Evolutionary conservation across 257 asterid species (phyloP).

Genomic region (Cynanchum wilfordii): DNA sequence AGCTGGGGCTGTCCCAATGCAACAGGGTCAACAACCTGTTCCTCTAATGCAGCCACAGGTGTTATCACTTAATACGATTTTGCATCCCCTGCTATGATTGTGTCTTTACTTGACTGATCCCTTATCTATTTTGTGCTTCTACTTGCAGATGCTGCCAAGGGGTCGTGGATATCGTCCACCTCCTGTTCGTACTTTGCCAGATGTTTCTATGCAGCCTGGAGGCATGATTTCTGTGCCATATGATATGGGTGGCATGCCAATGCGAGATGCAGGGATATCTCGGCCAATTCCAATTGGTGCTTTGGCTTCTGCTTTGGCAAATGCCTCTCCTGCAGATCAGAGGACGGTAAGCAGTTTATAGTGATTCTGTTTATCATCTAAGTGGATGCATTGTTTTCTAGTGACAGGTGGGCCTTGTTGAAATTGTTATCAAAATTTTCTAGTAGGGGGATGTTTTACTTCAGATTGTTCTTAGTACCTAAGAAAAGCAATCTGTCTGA

Average conservation of each 20-base stretch:
- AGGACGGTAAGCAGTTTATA: slow-evolving; percentile 56
- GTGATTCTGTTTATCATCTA: background rate
- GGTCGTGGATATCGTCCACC: slow-evolving; percentile 82
- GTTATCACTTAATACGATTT: background rate
- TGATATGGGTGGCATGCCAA: slow-evolving; percentile 77
- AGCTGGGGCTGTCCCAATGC: slow-evolving; percentile 50
- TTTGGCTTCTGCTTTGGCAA: slow-evolving; percentile 88
- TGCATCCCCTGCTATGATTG: background rate
- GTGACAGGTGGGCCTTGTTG: background rate
- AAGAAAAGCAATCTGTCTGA: too few species aligned
- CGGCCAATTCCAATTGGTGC: slow-evolving; percentile 82
- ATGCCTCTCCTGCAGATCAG: slow-evolving; percentile 84
- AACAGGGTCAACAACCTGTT: slow-evolving; percentile 77
- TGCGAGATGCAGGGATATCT: slow-evolving; percentile 62
- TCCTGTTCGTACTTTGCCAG: slow-evolving; percentile 73
- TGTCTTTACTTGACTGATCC: background rate
- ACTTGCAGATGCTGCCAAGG: slow-evolving; percentile 69
- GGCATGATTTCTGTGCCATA: slow-evolving; percentile 74
- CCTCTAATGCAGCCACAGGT: slow-evolving; percentile 88
- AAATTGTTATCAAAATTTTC: background rate
- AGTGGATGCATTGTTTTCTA: background rate
- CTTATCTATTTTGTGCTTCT: background rate
- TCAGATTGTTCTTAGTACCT: too few species aligned
- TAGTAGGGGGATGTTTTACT: too few species aligned
- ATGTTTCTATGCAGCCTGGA: slow-evolving; percentile 59